These are phyloP conservation scores for Mycosphaerella sp. DNA, from an alignment of 2,329 filamentous ascomycete species.

Conservation along the genomic window DNA sequence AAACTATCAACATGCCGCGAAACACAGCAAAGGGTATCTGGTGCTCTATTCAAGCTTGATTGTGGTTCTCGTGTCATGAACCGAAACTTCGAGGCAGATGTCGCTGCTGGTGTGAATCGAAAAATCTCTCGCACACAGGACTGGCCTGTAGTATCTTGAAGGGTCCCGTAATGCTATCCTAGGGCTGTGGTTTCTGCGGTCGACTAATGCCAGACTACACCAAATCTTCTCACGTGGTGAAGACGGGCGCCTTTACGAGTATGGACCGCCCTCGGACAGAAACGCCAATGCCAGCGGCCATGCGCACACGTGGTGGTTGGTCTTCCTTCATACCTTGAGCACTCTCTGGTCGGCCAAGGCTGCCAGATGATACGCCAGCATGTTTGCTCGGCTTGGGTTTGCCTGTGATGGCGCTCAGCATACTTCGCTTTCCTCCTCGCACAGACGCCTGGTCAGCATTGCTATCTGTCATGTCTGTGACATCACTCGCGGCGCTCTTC, in stretches of 20 bases:
- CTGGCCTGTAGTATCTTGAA: background rate
- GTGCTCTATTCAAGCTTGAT: background rate
- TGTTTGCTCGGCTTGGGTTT: slow-evolving; percentile 38
- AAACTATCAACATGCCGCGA: background rate
- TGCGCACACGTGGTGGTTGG: slow-evolving; percentile 40
- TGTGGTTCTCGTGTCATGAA: background rate
- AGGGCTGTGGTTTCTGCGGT: background rate
- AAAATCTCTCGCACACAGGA: background rate
- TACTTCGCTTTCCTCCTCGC: slow-evolving; percentile 33
- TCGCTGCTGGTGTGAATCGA: background rate
- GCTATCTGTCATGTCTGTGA: slow-evolving; percentile 28
- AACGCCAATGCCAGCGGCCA: slow-evolving; percentile 45
- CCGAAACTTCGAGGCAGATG: background rate
- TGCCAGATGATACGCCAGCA: slow-evolving; percentile 32
- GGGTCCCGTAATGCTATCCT: background rate
- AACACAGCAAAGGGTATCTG: slow-evolving; percentile 12
- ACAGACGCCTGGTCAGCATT: slow-evolving; percentile 19
- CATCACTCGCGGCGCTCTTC: slow-evolving; percentile 34
- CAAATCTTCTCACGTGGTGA: slow-evolving; percentile 25
- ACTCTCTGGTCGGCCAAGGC: slow-evolving; percentile 39
- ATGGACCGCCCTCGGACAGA: slow-evolving; percentile 45
- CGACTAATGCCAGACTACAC: background rate
- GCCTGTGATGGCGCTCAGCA: slow-evolving; percentile 41
- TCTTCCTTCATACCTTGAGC: slow-evolving; percentile 39
- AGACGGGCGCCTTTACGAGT: slow-evolving; percentile 47